A percentile compares a stretch with the other conserved stretches of the same genome.
phyloP scores from a whole-genome alignment of 2,329 filamentous ascomycete species.

The Mariannaea sp. region DNA sequence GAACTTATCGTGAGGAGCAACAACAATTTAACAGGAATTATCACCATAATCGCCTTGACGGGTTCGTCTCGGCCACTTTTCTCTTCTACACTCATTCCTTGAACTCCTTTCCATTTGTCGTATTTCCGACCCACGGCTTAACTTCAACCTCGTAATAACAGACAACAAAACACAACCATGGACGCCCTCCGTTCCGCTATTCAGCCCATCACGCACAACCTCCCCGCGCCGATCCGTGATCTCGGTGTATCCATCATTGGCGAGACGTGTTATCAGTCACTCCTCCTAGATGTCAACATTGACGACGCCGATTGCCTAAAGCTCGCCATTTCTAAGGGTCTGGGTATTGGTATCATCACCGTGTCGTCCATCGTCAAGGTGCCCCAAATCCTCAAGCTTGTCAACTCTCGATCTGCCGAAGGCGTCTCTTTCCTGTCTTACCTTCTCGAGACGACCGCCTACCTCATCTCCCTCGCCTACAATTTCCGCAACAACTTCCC shows the following conservation, averaged over 20 bases:
- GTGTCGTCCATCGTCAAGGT: constrained; percentile 93
- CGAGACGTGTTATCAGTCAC: constrained; percentile 79
- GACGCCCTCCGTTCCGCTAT: constrained; percentile 65
- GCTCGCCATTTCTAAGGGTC: constrained; percentile 86
- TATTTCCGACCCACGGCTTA: constrained; percentile 1
- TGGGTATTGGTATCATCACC: constrained; percentile 91
- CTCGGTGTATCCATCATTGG: constrained; percentile 81
- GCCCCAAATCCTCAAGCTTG: constrained; percentile 92
- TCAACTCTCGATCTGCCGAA: constrained; percentile 76
- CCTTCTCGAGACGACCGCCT: constrained; percentile 85
- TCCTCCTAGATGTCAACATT: constrained; percentile 84
- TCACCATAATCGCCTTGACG: constrained; percentile 7
- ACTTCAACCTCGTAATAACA: not conserved
- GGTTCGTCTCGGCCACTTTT: constrained; percentile 8
- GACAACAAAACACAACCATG: constrained; percentile 49
- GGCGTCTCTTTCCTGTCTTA: constrained; percentile 91
- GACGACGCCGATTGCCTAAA: constrained; percentile 80
- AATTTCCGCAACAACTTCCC: constrained; percentile 90
- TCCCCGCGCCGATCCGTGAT: constrained; percentile 76
- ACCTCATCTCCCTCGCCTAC: constrained; percentile 90
- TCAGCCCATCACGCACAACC: constrained; percentile 71
- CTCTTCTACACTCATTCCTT: constrained; percentile 29
- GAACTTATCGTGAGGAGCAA: constrained; percentile 3
- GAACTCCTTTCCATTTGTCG: constrained; percentile 1
- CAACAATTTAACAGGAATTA: not conserved